Conservation (phyloP, 2,329 filamentous ascomycete genomes). For the Cryphonectria nitschkei region DNA sequence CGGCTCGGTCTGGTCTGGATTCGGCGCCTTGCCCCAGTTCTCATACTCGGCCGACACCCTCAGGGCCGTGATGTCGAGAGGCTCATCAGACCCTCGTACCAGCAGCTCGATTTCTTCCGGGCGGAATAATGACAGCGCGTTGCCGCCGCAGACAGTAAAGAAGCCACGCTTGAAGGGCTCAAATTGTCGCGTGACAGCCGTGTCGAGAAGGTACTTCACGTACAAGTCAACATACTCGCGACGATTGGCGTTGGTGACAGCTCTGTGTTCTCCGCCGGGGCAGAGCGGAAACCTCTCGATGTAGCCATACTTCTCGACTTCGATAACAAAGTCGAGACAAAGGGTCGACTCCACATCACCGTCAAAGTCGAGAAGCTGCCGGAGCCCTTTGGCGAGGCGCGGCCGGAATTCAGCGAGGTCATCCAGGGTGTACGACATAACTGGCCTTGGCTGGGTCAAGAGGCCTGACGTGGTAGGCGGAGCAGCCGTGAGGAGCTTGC, state of each 20-base stretch:
- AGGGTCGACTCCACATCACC: constrained; percentile 83
- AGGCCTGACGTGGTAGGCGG: constrained; percentile 62
- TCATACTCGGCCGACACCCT: constrained; percentile 80
- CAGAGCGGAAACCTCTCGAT: constrained; percentile 71
- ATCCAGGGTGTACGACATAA: constrained; percentile 75
- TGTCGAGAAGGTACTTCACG: constrained; percentile 78
- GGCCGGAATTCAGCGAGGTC: constrained; percentile 85
- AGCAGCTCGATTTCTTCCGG: constrained; percentile 91
- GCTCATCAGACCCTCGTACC: constrained; percentile 81
- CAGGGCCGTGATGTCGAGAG: constrained; percentile 76
- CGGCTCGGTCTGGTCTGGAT: constrained; percentile 62
- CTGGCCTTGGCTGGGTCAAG: constrained; percentile 59
- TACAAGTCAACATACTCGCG: constrained; percentile 87
- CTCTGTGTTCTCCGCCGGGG: constrained; percentile 69
- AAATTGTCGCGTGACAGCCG: constrained; percentile 78
- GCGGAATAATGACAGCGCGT: constrained; percentile 83
- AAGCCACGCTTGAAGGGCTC: constrained; percentile 94
- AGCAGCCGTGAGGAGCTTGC: constrained; percentile 79
- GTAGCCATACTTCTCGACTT: constrained; percentile 77
- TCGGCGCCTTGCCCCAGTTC: constrained; percentile 64
- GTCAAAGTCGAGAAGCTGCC: constrained; percentile 78
- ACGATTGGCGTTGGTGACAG: constrained; percentile 83
- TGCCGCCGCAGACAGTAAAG: constrained; percentile 88
- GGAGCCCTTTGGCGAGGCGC: constrained; percentile 72
- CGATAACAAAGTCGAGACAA: constrained; percentile 78